Evolutionary conservation across 306 rosid species (phyloP).

Genomic region (Castanea crenata): DNA sequence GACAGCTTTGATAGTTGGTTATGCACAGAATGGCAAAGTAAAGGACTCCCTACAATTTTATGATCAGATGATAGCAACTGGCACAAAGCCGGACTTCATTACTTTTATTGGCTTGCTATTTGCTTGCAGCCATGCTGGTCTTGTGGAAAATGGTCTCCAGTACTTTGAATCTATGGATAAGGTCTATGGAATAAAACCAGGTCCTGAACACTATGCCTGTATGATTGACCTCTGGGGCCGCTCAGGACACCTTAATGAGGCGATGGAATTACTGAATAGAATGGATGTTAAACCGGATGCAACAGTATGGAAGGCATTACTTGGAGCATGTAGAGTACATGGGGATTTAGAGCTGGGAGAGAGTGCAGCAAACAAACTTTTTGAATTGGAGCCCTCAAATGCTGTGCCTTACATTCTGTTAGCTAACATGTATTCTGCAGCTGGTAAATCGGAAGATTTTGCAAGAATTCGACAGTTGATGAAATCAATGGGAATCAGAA

Average conservation of each 20-base stretch:
- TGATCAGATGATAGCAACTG: conserved; percentile 65
- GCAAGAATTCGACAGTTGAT: conserved; percentile 65
- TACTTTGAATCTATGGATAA: conserved; percentile 66
- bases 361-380: conserved; percentile 67
- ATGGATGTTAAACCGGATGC: conserved; percentile 82
- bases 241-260: conserved; percentile 64
- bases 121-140: conserved; percentile 97
- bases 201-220: conserved; percentile 79
- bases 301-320: conserved; percentile 90
- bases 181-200: conserved; percentile 74
- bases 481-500: conserved; percentile 75
- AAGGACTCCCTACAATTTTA: conserved; percentile 71
- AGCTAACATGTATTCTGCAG: conserved; percentile 78
- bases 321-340: conserved; percentile 81
- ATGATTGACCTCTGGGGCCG: conserved; percentile 92
- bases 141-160: conserved; percentile 50
- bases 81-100: conserved; percentile 71
- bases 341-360: conserved; percentile 74
- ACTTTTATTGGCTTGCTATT: conserved; percentile 84
- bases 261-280: conserved; percentile 51
- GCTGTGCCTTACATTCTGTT: conserved; percentile 69
- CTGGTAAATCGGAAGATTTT: conserved; percentile 67
- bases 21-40: conserved; percentile 88
- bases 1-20: conserved; percentile 92
- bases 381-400: conserved; percentile 62